These are phyloP conservation scores for Phyllosticta ampelicida DNA, from an alignment of 2,329 filamentous ascomycete species.

Conservation along the genomic window DNA sequence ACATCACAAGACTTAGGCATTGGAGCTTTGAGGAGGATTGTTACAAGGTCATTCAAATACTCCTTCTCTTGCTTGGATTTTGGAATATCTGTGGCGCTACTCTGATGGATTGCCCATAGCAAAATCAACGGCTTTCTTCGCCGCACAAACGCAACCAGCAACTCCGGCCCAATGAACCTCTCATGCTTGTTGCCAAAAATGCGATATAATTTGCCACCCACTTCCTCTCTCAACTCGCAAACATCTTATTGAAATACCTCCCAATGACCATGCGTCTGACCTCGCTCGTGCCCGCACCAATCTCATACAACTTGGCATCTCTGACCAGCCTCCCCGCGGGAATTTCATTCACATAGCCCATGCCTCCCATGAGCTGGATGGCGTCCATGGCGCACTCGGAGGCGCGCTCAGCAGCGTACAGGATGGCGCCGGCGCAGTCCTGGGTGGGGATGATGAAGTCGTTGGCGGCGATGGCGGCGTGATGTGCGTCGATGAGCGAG, in stretches of 20 bases:
- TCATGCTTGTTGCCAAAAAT: too few relatives aligned
- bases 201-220: too few relatives aligned
- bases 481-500: conserved; percentile 59
- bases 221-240: conserved; percentile 18
- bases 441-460: conserved; percentile 63
- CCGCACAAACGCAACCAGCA: too few relatives aligned
- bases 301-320: conserved; percentile 80
- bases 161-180: too few relatives aligned
- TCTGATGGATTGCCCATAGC: too few relatives aligned
- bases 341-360: conserved; percentile 95
- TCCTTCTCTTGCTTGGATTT: too few relatives aligned
- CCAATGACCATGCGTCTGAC: conserved; percentile 92
- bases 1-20: too few relatives aligned
- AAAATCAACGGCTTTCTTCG: too few relatives aligned
- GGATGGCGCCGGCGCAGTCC: conserved; percentile 87
- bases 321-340: conserved; percentile 74
- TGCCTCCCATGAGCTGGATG: conserved; percentile 86
- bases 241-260: conserved; percentile 82
- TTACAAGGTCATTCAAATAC: too few relatives aligned
- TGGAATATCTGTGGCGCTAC: too few relatives aligned
- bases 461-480: conserved; percentile 16
- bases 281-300: conserved; percentile 92
- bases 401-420: conserved; percentile 85
- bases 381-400: conserved; percentile 80
- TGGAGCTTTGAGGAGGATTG: too few relatives aligned